Evolutionary conservation across 1,284 basidiomycete species (phyloP), one percentile per base, ranked within the genome.

Genomic region (Trametes versicolor): DNA sequence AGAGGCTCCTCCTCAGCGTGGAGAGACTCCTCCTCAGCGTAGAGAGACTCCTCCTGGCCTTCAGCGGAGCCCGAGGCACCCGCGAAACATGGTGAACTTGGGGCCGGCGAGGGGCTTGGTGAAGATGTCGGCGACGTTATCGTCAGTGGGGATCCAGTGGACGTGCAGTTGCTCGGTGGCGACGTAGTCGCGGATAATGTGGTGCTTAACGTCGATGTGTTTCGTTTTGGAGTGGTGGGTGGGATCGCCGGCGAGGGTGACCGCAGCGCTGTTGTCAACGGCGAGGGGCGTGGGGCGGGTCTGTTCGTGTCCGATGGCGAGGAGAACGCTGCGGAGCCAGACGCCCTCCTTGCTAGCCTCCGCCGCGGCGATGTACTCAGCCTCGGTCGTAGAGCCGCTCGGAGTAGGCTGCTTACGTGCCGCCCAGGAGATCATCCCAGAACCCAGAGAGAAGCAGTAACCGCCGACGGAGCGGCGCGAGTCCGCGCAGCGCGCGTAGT

Each of bases 331-430:
- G 13, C 67, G 60, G 7, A 72, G 63, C 69, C 69, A 78, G 1
- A 76, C 45, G 9, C 61, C 67, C 32, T 78, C 74, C 19, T 72
- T 64, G 2, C 70, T 45, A 23, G 66, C 60, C 4, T 70, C 62
- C 0, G 67, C 53, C 4, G 63, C 63, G 8, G 71, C 69, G 32
- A 72, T 63, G 48, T 72, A 74, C 47, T 79, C 76, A 2, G 78
- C 67, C 58, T 78, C 76, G 0, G 67, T 76, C 6, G 65, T 69
- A 0, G 75, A 78, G 1, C 71, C 64, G 3, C 76, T 69, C n/a
- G 78, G 70, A 32, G 71, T 71, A 7, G 61, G 51, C 64, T 81
- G 79, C 51, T 72, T 73, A 43, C 75, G 72, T 1, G 74, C 70
- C 12, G 52, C 48, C 78, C 77, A 78, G 17, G 70, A 62, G 47